A percentile compares a stretch with the other conserved stretches of the same genome.
These are phyloP conservation scores for Tetrahymena borealis DNA, from an alignment of 73 alveolate species.

Conservation along the genomic window DNA sequence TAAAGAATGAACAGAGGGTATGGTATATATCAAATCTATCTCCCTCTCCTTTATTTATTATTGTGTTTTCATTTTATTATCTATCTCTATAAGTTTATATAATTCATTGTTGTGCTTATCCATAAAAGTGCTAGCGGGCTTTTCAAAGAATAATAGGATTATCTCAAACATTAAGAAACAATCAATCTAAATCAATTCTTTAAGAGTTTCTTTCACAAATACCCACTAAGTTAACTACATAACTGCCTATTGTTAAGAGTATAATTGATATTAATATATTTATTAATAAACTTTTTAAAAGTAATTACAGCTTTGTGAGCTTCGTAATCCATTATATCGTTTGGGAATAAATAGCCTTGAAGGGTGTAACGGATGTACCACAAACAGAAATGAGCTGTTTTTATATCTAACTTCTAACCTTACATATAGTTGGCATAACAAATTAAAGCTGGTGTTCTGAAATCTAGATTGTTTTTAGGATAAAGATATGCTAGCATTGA, in stretches of 20 bases:
- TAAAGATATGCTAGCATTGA: not conserved
- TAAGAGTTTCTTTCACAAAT: not conserved
- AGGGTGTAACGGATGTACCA: not conserved
- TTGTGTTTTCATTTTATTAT: not conserved
- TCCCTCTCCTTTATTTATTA: not conserved
- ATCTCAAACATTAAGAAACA: not conserved
- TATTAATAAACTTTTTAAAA: no score
- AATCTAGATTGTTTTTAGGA: not conserved
- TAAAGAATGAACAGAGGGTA: not conserved
- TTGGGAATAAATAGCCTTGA: not conserved
- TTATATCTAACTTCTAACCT: not conserved
- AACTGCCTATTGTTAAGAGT: not conserved
- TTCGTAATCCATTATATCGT: not conserved
- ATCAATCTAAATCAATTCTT: not conserved
- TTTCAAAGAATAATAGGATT: not conserved
- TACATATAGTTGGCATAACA: not conserved
- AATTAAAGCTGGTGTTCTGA: not conserved
- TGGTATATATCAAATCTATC: not conserved
- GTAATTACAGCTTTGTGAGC: not conserved
- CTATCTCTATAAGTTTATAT: not conserved
- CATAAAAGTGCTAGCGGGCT: not conserved
- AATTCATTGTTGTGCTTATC: not conserved
- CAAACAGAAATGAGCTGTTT: not conserved
- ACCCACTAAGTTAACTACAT: not conserved
- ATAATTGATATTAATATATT: no score